Percentiles rank a stretch among this genome's conserved stretches.
phyloP scores from a whole-genome alignment of 805 yeast genomes.

The Spathaspora arborariae region DNA sequence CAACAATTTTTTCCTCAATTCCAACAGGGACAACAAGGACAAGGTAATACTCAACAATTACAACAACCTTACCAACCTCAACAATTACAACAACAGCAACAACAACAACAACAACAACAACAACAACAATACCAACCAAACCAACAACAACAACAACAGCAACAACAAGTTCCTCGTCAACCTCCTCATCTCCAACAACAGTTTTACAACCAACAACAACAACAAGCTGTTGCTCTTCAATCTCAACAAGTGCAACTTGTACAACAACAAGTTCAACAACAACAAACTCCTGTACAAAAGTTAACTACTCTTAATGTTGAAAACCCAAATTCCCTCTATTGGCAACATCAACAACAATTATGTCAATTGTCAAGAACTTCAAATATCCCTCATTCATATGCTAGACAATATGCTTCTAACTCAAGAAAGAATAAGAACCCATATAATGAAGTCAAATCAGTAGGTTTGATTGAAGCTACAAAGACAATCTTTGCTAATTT shows the following conservation, averaged over 20 bases:
- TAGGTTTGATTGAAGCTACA: conserved; percentile 42
- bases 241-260: conserved; percentile 10
- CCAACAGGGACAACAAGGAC: conserved; percentile 18
- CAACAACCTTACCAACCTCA: conserved; percentile 19
- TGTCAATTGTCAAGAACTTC: conserved; percentile 65
- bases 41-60: conserved; percentile 17
- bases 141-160: conserved; percentile 12
- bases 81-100: conserved; percentile 9
- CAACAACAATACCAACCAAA: conserved; percentile 15
- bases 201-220: conserved; percentile 19
- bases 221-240: conserved; percentile 24
- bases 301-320: conserved; percentile 20
- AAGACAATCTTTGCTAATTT: conserved; percentile 29
- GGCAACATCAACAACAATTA: conserved; percentile 80
- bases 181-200: conserved; percentile 28
- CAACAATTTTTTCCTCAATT: conserved; percentile 20
- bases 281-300: conserved; percentile 21
- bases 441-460: conserved; percentile 33
- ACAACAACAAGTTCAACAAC: conserved; percentile 14
- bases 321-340: conserved; percentile 45
- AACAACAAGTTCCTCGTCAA: conserved; percentile 18
- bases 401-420: conserved; percentile 73
- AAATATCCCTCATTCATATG: conserved; percentile 73
- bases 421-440: conserved; percentile 47
- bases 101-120: conserved; percentile 19